Conservation (phyloP, 1,284 basidiomycete genomes). For the Puccinia novopanici region DNA sequence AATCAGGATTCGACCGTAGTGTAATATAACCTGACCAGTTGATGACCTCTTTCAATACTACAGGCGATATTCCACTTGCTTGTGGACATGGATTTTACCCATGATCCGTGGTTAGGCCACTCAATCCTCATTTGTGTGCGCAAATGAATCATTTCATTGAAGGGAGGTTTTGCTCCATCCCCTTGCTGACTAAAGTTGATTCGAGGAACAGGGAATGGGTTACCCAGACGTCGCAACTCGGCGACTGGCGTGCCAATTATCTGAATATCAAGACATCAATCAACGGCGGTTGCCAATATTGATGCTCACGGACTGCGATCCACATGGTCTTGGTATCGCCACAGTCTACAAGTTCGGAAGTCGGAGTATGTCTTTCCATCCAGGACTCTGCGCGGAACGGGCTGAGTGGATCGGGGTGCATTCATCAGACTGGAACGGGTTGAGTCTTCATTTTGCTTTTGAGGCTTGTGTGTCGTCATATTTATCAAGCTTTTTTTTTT, state of each 20-base stretch:
- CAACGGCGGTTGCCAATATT: slow-evolving; percentile 65
- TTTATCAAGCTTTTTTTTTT: slow-evolving; percentile 4
- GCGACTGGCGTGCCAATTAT: slow-evolving; percentile 72
- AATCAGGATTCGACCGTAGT: background rate
- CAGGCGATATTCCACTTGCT: slow-evolving; percentile 41
- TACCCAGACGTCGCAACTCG: slow-evolving; percentile 88
- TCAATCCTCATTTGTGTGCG: slow-evolving; percentile 42
- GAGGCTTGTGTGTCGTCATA: background rate
- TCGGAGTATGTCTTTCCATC: slow-evolving; percentile 39
- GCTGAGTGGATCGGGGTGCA: slow-evolving; percentile 36
- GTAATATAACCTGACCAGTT: background rate
- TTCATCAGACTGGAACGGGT: slow-evolving; percentile 36
- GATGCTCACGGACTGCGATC: slow-evolving; percentile 82
- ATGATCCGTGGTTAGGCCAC: slow-evolving; percentile 23
- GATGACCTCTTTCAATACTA: background rate
- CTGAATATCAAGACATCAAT: slow-evolving; percentile 67
- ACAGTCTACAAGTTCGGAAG: slow-evolving; percentile 70
- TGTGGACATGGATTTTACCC: slow-evolving; percentile 31
- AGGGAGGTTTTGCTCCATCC: background rate
- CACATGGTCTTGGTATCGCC: slow-evolving; percentile 83
- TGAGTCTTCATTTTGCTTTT: slow-evolving; percentile 8
- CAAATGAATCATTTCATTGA: background rate
- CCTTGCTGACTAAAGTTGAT: background rate
- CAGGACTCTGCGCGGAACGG: slow-evolving; percentile 17
- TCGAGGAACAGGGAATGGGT: slow-evolving; percentile 74